These are phyloP conservation scores for Neurospora crassa DNA, from an alignment of 2,329 filamentous ascomycete genomes.

Conservation along the genomic window DNA sequence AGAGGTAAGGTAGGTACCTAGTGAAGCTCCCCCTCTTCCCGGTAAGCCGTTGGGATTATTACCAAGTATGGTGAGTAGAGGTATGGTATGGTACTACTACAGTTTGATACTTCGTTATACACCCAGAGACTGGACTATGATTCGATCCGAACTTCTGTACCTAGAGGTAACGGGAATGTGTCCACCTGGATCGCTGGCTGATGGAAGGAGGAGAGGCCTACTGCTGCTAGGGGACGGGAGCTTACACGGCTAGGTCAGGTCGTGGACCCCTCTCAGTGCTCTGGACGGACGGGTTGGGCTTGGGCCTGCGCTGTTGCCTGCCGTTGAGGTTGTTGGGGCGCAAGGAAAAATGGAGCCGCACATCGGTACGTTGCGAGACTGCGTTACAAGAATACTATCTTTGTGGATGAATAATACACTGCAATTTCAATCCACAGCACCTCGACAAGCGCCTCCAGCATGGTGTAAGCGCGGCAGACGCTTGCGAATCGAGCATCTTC, in stretches of 20 bases:
- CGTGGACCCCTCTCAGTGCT: neutral
- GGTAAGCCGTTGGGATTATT: neutral
- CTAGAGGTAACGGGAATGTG: neutral
- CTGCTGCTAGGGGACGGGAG: neutral
- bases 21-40: neutral
- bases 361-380: too few relatives aligned
- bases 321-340: neutral
- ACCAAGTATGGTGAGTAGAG: neutral
- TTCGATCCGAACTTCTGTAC: neutral
- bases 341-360: neutral
- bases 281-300: neutral
- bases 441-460: neutral
- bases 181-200: neutral
- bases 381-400: neutral
- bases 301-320: neutral
- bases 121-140: neutral
- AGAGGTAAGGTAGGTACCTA: neutral
- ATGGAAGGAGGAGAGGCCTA: neutral
- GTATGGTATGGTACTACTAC: neutral
- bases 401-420: neutral
- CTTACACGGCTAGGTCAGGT: neutral
- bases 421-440: neutral
- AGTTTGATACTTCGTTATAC: neutral
- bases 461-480: neutral
- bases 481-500: neutral